Evolutionary conservation across 441 rosid species (phyloP).

Genomic region (Arabidopsis lyrata): DNA sequence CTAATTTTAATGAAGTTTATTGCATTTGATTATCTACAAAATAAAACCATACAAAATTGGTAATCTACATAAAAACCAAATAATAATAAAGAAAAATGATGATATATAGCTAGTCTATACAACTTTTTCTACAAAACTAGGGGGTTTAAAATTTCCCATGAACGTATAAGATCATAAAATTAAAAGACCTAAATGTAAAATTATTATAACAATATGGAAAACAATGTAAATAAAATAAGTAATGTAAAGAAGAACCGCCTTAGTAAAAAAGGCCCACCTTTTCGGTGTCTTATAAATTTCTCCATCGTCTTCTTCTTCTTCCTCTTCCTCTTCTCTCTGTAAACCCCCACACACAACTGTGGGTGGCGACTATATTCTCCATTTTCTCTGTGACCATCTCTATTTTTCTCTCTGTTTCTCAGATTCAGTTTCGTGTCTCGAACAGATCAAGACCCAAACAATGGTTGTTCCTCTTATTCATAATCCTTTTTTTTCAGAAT

Average conservation of each 20-base stretch:
- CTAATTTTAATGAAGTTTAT: not conserved
- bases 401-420: not conserved
- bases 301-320: conserved; percentile 2
- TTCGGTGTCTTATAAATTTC: conserved; percentile 18
- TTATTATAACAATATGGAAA: not conserved
- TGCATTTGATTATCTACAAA: not conserved
- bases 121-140: not conserved
- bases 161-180: no score
- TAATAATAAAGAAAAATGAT: not conserved
- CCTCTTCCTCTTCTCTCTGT: conserved; percentile 1
- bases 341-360: not conserved
- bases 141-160: no score
- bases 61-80: not conserved
- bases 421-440: not conserved
- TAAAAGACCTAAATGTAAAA: not conserved
- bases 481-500: not conserved
- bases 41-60: not conserved
- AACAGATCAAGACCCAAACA: not conserved
- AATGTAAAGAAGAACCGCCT: not conserved
- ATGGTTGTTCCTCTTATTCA: conserved; percentile 14
- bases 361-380: conserved; percentile 11
- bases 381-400: not conserved
- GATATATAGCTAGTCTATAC: not conserved
- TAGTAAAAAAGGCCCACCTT: not conserved
- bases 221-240: not conserved